Percentiles rank a stretch among this genome's conserved stretches.
Evolutionary conservation across 345 rosid species (phyloP).

Genomic region (Linum trigynum): DNA sequence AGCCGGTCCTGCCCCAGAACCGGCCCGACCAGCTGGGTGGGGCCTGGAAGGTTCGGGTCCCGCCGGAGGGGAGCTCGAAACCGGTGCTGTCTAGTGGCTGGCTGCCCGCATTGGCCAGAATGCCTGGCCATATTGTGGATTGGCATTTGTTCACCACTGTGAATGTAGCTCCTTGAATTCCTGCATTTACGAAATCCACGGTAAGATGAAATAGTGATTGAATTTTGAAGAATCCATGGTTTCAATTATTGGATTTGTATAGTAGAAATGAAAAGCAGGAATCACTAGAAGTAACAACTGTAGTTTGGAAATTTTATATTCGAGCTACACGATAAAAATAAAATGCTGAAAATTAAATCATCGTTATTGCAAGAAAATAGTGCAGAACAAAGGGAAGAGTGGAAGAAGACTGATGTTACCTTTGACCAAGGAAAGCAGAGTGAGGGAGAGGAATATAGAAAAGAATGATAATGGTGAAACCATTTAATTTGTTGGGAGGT

Average conservation of each 20-base stretch:
- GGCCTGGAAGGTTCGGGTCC: constrained; percentile 15
- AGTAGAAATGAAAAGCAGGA: too few relatives aligned
- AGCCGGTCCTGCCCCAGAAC: constrained; percentile 25
- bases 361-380: not conserved
- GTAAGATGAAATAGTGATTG: not conserved
- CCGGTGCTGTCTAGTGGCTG: constrained; percentile 19
- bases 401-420: constrained; percentile 16
- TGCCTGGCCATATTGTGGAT: constrained; percentile 27
- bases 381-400: not conserved
- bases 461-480: constrained; percentile 1
- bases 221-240: too few relatives aligned
- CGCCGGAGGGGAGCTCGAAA: constrained; percentile 19
- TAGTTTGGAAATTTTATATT: too few relatives aligned
- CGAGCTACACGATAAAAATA: too few relatives aligned
- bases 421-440: constrained; percentile 23
- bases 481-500: constrained; percentile 13
- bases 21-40: constrained; percentile 28
- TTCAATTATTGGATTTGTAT: too few relatives aligned
- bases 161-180: constrained; percentile 16
- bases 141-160: constrained; percentile 20
- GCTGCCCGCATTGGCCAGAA: constrained; percentile 24
- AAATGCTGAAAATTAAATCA: too few relatives aligned
- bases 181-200: not conserved
- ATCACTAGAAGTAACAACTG: too few relatives aligned
- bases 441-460: constrained; percentile 18